Base-by-base conservation (phyloP, 2,329 filamentous ascomycete species). In the Arthrobotrys musiformis region DNA sequence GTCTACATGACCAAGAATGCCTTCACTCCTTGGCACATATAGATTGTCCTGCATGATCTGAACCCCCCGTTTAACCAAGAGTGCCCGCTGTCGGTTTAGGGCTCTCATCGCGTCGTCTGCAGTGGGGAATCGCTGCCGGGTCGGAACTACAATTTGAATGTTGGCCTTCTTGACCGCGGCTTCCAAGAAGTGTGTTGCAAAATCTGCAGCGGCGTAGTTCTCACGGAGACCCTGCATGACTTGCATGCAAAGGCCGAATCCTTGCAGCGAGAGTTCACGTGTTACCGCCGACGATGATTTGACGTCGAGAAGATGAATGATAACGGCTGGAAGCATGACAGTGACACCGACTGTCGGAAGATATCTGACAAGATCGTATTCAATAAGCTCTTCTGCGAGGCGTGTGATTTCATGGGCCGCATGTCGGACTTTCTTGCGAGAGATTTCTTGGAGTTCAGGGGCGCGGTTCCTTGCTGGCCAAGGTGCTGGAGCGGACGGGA, bases 131-230 rank as follows among this genome's bases (percentile, higher is more conserved):
- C 76, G 64, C 67, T 81, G 46, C 66, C 78, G 61, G 77, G 70
- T 19, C 48, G 76, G 81, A 84, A 86, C 84, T 1, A 87, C 88
- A 42, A 93, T 86, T 69, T 92, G 90, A 78, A 95, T 93, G 70
- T 92, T 90, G 7, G 93, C 93, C 85, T 97, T 96, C 78, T 92
- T 90, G 79, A 97, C 91, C 0, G 93, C 93, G 0, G 93, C 93
- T 82, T 97, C 93, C n/a, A 97, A 87, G 85, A 97, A 97, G 1
- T 92, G 92, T 0, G 92, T 94, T n/a, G 93, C 93, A 81, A 95
- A 97, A 83, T 97, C 94, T n/a, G 94, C 94, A 0, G 94, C 93
- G 0, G 93, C 90, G 81, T 98, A 97, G 30, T 93, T 92, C 81
- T 97, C 93, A 40, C 93, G 90, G 17, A 98, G 87, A 79, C 91